Evolutionary conservation across 2,329 filamentous ascomycete species (phyloP).

Genomic region (Nemania sp.): DNA sequence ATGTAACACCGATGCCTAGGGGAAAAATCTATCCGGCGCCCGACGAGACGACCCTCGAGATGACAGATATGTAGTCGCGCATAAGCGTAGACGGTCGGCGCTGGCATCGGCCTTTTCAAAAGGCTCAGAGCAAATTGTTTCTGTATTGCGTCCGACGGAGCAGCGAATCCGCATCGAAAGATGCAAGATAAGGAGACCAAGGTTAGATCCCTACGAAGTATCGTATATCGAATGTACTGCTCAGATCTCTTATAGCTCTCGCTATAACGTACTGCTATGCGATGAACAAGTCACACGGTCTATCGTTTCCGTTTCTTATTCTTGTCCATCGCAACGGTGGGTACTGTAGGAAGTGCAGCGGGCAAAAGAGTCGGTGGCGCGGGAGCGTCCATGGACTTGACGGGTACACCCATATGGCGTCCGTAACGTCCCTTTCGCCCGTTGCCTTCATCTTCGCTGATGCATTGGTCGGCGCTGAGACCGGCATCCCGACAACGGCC

Average conservation of each 20-base stretch:
- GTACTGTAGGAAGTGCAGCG: constrained; percentile 50
- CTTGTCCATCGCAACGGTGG: constrained; percentile 55
- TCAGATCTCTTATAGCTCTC: neutral
- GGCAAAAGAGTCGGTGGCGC: constrained; percentile 44
- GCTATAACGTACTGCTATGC: neutral
- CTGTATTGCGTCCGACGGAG: constrained; percentile 2
- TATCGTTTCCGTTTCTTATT: constrained; percentile 67
- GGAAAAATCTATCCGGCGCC: constrained; percentile 27
- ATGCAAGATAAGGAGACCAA: constrained; percentile 7
- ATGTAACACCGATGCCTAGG: constrained; percentile 30
- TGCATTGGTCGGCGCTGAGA: constrained; percentile 87
- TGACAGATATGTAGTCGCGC: constrained; percentile 19
- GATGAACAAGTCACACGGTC: constrained; percentile 16
- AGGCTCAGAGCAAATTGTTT: neutral
- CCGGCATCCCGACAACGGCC: constrained; percentile 95
- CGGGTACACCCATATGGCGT: constrained; percentile 70
- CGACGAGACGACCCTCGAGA: constrained; percentile 19
- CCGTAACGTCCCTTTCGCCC: constrained; percentile 93
- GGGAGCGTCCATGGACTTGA: constrained; percentile 59
- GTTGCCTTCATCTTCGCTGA: constrained; percentile 97
- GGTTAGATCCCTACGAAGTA: neutral
- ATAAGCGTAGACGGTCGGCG: constrained; percentile 1
- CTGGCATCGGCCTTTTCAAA: neutral
- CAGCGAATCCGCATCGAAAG: neutral
- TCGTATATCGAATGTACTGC: neutral